Conservation (phyloP, 495 filamentous ascomycete genomes). For the Aspergillus indologenus region DNA sequence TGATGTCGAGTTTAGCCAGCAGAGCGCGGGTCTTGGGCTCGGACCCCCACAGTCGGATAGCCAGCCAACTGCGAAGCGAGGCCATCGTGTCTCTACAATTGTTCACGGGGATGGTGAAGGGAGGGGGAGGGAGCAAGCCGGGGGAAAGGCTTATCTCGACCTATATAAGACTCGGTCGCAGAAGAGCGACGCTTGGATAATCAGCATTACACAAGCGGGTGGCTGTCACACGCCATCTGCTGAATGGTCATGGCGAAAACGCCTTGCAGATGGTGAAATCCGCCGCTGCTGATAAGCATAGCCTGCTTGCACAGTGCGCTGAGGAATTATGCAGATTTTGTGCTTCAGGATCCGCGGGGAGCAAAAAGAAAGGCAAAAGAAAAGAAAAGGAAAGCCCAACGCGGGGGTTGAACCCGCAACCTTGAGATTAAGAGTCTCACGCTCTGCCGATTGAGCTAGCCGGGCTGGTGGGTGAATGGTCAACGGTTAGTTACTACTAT, state of each 20-base stretch:
- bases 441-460: no score
- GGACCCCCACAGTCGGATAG: conserved; percentile 30
- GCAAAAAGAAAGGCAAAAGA: no score
- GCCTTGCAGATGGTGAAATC: not conserved
- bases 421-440: no score
- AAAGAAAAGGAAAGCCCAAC: no score
- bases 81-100: conserved; percentile 6
- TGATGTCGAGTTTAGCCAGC: conserved; percentile 30
- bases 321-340: no score
- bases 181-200: not conserved
- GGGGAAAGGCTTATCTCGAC: not conserved
- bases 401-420: no score
- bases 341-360: no score
- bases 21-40: conserved; percentile 29
- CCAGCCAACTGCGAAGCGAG: conserved; percentile 15
- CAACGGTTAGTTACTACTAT: no score
- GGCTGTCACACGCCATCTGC: not conserved
- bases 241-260: not conserved
- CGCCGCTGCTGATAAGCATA: not conserved
- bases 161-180: not conserved
- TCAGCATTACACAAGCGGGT: not conserved
- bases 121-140: no score
- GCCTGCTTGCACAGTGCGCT: no score
- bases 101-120: no score
- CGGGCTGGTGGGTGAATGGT: no score